These are phyloP conservation scores for Ceratobasidium sp. DNA, from an alignment of 1,284 basidiomycete genomes.

Conservation along the genomic window DNA sequence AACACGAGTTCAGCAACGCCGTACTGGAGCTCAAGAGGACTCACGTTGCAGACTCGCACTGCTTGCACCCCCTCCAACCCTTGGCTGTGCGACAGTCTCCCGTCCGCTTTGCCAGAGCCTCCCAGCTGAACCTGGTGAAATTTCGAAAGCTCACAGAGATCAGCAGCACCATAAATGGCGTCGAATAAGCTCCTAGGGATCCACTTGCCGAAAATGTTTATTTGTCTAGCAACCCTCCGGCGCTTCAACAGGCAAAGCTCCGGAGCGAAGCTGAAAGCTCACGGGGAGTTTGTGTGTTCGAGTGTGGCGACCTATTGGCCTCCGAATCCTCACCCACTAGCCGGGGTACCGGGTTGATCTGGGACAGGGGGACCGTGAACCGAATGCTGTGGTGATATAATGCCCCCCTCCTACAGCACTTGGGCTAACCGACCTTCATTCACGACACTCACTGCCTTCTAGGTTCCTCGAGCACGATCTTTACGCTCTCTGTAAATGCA, in stretches of 20 bases:
- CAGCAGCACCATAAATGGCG: conserved; percentile 37
- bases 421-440: conserved; percentile 36
- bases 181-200: conserved; percentile 35
- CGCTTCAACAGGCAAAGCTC: conserved; percentile 29
- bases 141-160: conserved; percentile 29
- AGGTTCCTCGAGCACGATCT: conserved; percentile 43
- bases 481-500: conserved; percentile 44
- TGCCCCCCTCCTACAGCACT: conserved; percentile 22
- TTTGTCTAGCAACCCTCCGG: conserved; percentile 11
- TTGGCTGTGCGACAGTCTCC: conserved; percentile 33
- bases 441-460: conserved; percentile 43
- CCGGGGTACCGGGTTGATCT: conserved; percentile 26
- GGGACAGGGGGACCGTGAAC: background rate
- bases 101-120: background rate
- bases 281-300: conserved; percentile 18
- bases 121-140: conserved; percentile 17
- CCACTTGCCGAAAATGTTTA: conserved; percentile 28
- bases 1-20: conserved; percentile 21
- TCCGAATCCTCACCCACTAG: conserved; percentile 7
- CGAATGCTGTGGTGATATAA: conserved; percentile 32
- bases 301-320: conserved; percentile 11
- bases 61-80: conserved; percentile 20
- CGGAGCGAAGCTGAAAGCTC: conserved; percentile 32
- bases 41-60: background rate
- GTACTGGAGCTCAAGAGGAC: conserved; percentile 26